A percentile compares a stretch with the other conserved stretches of the same genome.
These are phyloP conservation scores for Xylariaceae sp. DNA, from an alignment of 2,329 filamentous ascomycete genomes.

Conservation along the genomic window DNA sequence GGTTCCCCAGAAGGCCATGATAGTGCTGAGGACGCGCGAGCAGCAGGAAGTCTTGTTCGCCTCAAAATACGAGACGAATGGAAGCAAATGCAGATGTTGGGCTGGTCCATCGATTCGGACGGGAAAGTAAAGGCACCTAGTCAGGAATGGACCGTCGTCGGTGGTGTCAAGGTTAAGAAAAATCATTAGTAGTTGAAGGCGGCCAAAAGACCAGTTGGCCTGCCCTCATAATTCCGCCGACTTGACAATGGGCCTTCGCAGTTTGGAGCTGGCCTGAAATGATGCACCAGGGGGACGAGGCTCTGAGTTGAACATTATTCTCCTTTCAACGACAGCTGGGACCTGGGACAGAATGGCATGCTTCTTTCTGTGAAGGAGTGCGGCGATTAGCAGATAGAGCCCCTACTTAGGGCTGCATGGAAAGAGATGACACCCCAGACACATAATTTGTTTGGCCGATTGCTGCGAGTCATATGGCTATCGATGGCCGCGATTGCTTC, in stretches of 20 bases:
- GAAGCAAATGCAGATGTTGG: conserved; percentile 58
- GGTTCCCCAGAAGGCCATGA: conserved; percentile 66
- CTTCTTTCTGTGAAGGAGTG: too few relatives aligned
- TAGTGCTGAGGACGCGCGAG: conserved; percentile 83
- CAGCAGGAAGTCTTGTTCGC: conserved; percentile 80
- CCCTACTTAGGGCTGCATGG: too few relatives aligned
- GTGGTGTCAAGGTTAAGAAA: conserved; percentile 20
- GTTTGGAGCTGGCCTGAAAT: not conserved
- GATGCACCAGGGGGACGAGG: not conserved
- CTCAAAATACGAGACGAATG: conserved; percentile 66
- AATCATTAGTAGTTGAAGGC: not conserved
- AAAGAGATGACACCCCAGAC: not conserved
- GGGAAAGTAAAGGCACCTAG: conserved; percentile 42
- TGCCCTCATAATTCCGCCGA: not conserved
- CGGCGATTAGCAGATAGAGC: too few relatives aligned
- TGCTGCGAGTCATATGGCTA: too few relatives aligned
- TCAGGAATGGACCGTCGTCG: conserved; percentile 22
- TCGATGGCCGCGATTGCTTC: too few relatives aligned
- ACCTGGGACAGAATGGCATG: too few relatives aligned
- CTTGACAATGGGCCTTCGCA: not conserved
- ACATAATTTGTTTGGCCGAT: too few relatives aligned
- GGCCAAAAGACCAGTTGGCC: not conserved
- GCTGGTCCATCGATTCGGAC: conserved; percentile 56
- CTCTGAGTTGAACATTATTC: too few relatives aligned
- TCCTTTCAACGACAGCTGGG: too few relatives aligned